Evolutionary conservation across 2,329 filamentous ascomycete species (phyloP).

Genomic region (Verticillium nubilum): DNA sequence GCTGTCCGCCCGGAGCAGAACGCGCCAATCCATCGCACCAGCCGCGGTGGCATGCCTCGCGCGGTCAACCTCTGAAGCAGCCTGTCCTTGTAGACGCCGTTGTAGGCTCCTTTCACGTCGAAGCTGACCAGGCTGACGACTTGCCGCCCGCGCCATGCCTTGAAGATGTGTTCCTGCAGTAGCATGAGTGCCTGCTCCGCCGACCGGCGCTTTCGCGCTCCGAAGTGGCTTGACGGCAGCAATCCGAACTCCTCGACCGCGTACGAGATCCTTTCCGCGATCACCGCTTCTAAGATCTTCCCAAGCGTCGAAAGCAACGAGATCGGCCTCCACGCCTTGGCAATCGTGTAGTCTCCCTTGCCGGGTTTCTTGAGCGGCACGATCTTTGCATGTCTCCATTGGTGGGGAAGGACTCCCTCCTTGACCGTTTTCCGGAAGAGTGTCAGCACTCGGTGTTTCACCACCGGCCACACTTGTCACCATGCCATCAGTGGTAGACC

Average conservation of each 20-base stretch:
- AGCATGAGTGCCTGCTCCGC: conserved; percentile 3
- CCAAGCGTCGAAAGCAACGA: conserved; percentile 20
- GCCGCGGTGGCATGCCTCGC: conserved; percentile 14
- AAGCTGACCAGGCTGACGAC: conserved; percentile 29
- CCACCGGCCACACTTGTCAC: conserved; percentile 10
- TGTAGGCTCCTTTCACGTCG: conserved; percentile 34
- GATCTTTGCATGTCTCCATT: conserved; percentile 14
- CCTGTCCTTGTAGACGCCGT: conserved; percentile 29
- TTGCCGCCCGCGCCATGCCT: conserved; percentile 7
- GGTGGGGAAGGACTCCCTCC: background rate
- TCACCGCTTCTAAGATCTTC: conserved; percentile 11
- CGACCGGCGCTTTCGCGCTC: conserved; percentile 2
- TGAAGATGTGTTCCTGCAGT: conserved; percentile 3
- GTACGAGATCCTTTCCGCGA: conserved; percentile 1
- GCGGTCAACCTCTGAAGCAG: conserved; percentile 14
- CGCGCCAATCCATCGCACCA: conserved; percentile 14
- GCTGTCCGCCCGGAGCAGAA: too few relatives aligned
- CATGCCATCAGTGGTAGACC: conserved; percentile 11
- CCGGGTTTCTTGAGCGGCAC: conserved; percentile 21
- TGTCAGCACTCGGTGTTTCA: conserved; percentile 8
- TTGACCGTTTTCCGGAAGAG: conserved; percentile 11
- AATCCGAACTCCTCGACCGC: conserved; percentile 1
- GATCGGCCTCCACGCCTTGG: conserved; percentile 20
- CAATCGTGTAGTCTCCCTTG: conserved; percentile 18
- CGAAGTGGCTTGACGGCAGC: conserved; percentile 3